Conservation (phyloP, 176 grass and related monocot species). For the Microstegium vimineum region DNA sequence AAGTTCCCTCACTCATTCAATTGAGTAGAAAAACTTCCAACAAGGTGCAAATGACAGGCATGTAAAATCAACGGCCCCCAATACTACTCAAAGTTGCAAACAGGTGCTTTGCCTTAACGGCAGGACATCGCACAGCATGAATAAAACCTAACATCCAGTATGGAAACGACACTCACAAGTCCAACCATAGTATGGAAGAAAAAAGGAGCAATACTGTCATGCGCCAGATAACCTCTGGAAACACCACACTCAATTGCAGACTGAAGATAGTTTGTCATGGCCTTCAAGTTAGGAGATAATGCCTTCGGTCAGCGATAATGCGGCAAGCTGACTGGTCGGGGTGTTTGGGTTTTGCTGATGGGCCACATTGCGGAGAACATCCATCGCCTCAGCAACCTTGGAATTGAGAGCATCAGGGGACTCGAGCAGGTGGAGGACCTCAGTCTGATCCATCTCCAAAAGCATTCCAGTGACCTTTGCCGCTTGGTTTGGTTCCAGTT, state of each 20-base stretch:
- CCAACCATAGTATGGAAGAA: conserved; percentile 7
- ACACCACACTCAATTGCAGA: conserved; percentile 24
- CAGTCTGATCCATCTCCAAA: conserved; percentile 94
- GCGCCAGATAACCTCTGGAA: conserved; percentile 16
- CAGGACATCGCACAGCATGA: not conserved
- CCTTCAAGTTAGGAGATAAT: conserved; percentile 43
- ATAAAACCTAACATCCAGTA: conserved; percentile 23
- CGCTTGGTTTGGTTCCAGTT: conserved; percentile 68
- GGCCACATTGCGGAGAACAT: conserved; percentile 75
- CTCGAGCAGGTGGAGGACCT: conserved; percentile 89
- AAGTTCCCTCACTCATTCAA: not conserved
- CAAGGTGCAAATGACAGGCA: not conserved
- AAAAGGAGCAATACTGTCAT: not conserved
- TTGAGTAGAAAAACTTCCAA: conserved; percentile 13
- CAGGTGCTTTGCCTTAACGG: conserved; percentile 16
- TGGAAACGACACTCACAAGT: conserved; percentile 24
- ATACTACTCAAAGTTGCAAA: conserved; percentile 9
- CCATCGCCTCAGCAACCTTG: conserved; percentile 93
- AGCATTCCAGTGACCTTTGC: conserved; percentile 93
- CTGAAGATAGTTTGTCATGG: not conserved
- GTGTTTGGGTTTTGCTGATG: conserved; percentile 54
- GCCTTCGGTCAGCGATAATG: conserved; percentile 50
- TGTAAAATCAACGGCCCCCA: not conserved
- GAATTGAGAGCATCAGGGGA: conserved; percentile 78
- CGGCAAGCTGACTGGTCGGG: conserved; percentile 63